These are phyloP conservation scores for Yamadazyma sp. DNA, from an alignment of 805 yeast species.

Conservation along the genomic window DNA sequence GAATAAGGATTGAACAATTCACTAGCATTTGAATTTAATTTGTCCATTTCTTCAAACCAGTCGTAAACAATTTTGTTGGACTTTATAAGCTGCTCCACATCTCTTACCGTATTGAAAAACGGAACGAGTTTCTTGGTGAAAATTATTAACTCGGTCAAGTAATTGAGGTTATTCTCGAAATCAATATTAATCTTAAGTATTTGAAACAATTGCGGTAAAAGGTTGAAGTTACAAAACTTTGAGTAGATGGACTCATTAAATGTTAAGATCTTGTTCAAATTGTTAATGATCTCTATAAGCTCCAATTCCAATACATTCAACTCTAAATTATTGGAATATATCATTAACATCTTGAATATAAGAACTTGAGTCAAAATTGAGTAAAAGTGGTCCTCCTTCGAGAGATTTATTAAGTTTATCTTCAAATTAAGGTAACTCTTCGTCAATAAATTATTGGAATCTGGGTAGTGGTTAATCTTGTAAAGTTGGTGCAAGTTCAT, in stretches of 20 bases:
- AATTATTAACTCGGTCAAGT: constrained; percentile 30
- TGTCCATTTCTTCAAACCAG: constrained; percentile 18
- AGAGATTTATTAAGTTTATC: constrained; percentile 12
- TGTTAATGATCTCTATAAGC: constrained; percentile 18
- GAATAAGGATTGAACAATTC: constrained; percentile 1
- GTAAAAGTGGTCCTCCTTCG: constrained; percentile 15
- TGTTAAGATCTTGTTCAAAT: constrained; percentile 15
- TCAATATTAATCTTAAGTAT: constrained; percentile 28
- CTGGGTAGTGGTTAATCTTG: constrained; percentile 17
- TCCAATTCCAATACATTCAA: constrained; percentile 19
- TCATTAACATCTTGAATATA: constrained; percentile 23
- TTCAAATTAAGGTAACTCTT: constrained; percentile 12
- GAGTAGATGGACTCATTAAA: constrained; percentile 18
- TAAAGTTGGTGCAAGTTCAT: constrained; percentile 13
- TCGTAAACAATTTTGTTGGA: constrained; percentile 15
- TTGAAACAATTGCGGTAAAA: constrained; percentile 33
- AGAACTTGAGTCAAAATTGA: constrained; percentile 16
- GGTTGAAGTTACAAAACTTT: constrained; percentile 31
- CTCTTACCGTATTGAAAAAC: constrained; percentile 20
- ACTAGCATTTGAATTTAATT: constrained; percentile 8
- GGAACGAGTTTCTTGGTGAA: constrained; percentile 60
- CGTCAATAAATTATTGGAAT: constrained; percentile 13
- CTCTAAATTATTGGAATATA: constrained; percentile 20
- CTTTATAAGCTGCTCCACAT: constrained; percentile 11
- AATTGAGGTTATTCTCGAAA: constrained; percentile 17